Base-by-base conservation (phyloP, 2,329 filamentous ascomycete genomes). In the Biscogniauxia sp. region DNA sequence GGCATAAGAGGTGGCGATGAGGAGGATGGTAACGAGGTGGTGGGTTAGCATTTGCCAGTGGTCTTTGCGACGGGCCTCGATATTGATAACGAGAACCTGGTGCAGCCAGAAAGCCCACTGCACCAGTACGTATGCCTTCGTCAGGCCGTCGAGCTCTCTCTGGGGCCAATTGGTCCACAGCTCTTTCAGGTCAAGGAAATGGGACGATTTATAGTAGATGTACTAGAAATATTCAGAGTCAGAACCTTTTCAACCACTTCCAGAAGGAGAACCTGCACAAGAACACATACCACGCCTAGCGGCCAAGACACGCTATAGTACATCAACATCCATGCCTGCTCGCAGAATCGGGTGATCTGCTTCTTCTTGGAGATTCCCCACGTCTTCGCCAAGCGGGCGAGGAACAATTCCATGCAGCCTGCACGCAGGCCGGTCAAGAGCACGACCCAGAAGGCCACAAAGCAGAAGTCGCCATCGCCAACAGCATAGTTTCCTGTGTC, bases 31-130 rank as follows among this genome's bases (percentile, higher is more conserved):
- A 71, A 97, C 87, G 72, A 97, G 83, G 78, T 98, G 94, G 75
- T 98, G 94, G 15, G 87, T 88, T 66, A 97, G 87, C 94, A 98
- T 98, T 77, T 97, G 93, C 79, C 87, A 90, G 77, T 97, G 89
- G 70, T 98, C 94, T 78, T 97, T 97, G 71, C 94, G 86, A 66
- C 90, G 87, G 76, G 94, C 91, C 77, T 98, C 94, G 61, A 98
- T 91, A 76, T 97, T 90, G 74, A 98, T 91, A 60, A 97, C 91
- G 41, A 97, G 80, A 65, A 97, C 89, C 77, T 97, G 93, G 78
- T 97, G 94, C 52, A 96, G 77, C 89, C 92, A 97, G 76, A 97
- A 97, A 17, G 89, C 88, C 75, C 93, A 89, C 74, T 98, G 93
- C n/a, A 88, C 88, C 50, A 98, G 82, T 69, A 96, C 90, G 77